Evolutionary conservation across 805 yeast species (phyloP).

Genomic region (Yarrowia divulgata): DNA sequence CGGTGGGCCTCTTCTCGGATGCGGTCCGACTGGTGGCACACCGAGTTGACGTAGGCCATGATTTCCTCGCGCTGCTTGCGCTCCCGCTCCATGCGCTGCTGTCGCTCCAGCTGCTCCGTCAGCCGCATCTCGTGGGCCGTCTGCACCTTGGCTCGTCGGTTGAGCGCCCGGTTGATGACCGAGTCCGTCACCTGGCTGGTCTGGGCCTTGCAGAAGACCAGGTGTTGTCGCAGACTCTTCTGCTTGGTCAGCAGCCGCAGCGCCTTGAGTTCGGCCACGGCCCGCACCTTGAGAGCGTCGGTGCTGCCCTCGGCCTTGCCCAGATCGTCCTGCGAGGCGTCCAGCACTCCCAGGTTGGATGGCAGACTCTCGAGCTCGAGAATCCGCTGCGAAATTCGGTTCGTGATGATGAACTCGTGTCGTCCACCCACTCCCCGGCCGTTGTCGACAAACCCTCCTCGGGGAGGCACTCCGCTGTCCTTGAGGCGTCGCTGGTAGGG

Average conservation of each 20-base stretch:
- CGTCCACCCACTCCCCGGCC: constrained; percentile 43
- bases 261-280: constrained; percentile 64
- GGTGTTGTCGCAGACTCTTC: constrained; percentile 82
- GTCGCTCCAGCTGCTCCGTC: constrained; percentile 58
- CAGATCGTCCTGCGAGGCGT: constrained; percentile 44
- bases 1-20: constrained; percentile 45
- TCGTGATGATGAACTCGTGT: constrained; percentile 56
- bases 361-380: constrained; percentile 54
- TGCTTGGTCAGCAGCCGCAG: constrained; percentile 80
- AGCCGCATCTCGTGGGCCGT: constrained; percentile 68
- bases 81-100: constrained; percentile 54
- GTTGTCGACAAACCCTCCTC: constrained; percentile 39
- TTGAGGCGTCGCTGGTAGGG: constrained; percentile 39
- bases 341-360: constrained; percentile 49
- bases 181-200: constrained; percentile 58
- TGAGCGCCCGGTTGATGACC: constrained; percentile 84
- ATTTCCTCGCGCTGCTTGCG: constrained; percentile 50
- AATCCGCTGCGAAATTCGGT: constrained; percentile 54
- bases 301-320: constrained; percentile 45
- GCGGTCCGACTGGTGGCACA: constrained; percentile 46
- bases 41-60: constrained; percentile 47
- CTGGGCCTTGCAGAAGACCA: constrained; percentile 76
- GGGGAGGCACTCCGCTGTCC: constrained; percentile 41
- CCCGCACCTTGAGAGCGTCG: constrained; percentile 53
- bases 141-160: constrained; percentile 74